Evolutionary conservation across 805 yeast species (phyloP).

Genomic region (Starmera caribaea): DNA sequence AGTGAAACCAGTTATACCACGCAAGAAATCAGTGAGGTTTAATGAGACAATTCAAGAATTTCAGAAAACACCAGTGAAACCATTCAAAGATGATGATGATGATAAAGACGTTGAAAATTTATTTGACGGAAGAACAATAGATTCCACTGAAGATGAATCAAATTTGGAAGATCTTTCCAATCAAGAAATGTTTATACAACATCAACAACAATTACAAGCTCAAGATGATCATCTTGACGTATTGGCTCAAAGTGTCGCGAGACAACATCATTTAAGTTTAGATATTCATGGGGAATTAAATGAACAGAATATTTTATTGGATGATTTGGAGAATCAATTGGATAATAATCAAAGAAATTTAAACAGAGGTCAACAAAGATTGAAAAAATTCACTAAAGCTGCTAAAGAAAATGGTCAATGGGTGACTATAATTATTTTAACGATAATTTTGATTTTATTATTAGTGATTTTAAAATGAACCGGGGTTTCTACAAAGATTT

Average conservation of each 20-base stretch:
- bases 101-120: slow-evolving; percentile 6
- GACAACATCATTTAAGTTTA: slow-evolving; percentile 35
- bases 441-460: slow-evolving; percentile 33
- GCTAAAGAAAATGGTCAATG: slow-evolving; percentile 42
- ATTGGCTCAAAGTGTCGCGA: slow-evolving; percentile 32
- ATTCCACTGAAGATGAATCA: slow-evolving; percentile 3
- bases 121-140: slow-evolving; percentile 11
- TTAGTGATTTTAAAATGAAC: slow-evolving; percentile 27
- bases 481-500: neutral
- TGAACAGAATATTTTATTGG: slow-evolving; percentile 37
- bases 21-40: slow-evolving; percentile 19
- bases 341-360: slow-evolving; percentile 32
- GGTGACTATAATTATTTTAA: slow-evolving; percentile 33
- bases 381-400: slow-evolving; percentile 28
- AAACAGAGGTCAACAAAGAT: slow-evolving; percentile 28
- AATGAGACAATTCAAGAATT: slow-evolving; percentile 15
- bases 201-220: slow-evolving; percentile 36
- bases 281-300: slow-evolving; percentile 37
- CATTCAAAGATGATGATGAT: slow-evolving; percentile 13
- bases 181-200: slow-evolving; percentile 27
- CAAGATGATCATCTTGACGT: slow-evolving; percentile 36
- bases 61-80: slow-evolving; percentile 6
- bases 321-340: slow-evolving; percentile 40
- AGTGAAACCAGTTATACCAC: slow-evolving; percentile 1
- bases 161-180: slow-evolving; percentile 18